A percentile compares a stretch with the other conserved stretches of the same genome.
Conservation (phyloP, 1,139 yeast species). For the Pichia sp. region DNA sequence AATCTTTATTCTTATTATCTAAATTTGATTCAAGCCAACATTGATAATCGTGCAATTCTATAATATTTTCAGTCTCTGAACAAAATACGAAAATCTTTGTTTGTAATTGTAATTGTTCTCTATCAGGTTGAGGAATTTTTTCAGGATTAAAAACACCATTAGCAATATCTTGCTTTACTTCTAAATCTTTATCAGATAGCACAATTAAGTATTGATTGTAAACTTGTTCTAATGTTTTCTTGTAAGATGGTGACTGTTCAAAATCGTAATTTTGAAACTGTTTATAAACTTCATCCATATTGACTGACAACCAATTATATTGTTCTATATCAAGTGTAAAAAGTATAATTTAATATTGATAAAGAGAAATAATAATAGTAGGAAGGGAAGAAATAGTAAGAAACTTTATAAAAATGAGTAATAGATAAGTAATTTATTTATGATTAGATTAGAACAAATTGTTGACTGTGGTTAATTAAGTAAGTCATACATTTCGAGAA, state of each 20-base stretch:
- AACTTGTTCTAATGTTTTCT: constrained; percentile 31
- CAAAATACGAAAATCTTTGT: constrained; percentile 59
- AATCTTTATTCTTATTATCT: too few species aligned
- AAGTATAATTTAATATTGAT: too few species aligned
- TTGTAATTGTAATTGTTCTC: constrained; percentile 46
- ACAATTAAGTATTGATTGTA: constrained; percentile 31
- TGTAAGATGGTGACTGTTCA: constrained; percentile 22
- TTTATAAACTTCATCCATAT: constrained; percentile 19
- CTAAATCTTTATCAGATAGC: constrained; percentile 29
- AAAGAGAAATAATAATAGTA: too few species aligned
- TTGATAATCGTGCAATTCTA: constrained; percentile 49
- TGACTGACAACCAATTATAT: too few species aligned
- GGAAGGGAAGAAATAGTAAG: too few species aligned
- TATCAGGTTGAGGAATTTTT: constrained; percentile 33
- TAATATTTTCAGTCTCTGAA: constrained; percentile 48
- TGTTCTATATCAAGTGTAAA: too few species aligned
- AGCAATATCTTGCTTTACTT: constrained; percentile 20
- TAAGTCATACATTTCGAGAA: too few species aligned
- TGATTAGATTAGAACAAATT: too few species aligned
- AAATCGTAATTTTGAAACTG: constrained; percentile 27
- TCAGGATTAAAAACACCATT: constrained; percentile 23
- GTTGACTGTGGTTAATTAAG: too few species aligned
- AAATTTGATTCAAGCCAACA: constrained; percentile 42
- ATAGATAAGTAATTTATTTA: too few species aligned
- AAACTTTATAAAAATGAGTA: too few species aligned